These are phyloP conservation scores for Chenopodium album DNA, from an alignment of 148 eudicot genomes.

Conservation along the genomic window DNA sequence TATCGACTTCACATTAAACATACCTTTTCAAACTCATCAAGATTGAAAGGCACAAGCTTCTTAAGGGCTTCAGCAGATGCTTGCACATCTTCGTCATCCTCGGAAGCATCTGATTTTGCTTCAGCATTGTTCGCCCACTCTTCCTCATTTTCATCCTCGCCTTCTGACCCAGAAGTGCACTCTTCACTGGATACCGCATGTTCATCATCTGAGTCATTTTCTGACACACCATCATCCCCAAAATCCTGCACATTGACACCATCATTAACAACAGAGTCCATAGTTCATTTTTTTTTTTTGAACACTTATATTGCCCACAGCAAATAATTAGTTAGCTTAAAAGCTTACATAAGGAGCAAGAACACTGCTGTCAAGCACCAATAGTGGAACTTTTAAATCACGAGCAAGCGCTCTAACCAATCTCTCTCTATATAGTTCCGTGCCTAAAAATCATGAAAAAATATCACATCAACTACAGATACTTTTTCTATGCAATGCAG, in stretches of 20 bases:
- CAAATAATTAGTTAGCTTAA: not conserved
- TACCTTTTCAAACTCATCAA: slow-evolving; percentile 92
- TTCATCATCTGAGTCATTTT: slow-evolving; percentile 81
- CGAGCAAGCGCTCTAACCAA: slow-evolving; percentile 87
- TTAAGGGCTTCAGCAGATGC: slow-evolving; percentile 80
- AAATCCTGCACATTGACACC: slow-evolving; percentile 52
- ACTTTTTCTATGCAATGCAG: not conserved
- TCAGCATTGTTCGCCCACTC: slow-evolving; percentile 75
- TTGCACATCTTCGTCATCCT: slow-evolving; percentile 62
- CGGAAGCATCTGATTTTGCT: slow-evolving; percentile 62
- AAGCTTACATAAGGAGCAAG: slow-evolving; percentile 88
- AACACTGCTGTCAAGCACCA: slow-evolving; percentile 89
- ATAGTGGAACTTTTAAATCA: slow-evolving; percentile 76
- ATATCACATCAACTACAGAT: not conserved
- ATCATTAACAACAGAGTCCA: not conserved
- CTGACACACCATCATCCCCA: slow-evolving; percentile 66
- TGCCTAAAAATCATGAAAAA: slow-evolving; percentile 45
- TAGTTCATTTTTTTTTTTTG: not conserved
- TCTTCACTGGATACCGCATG: slow-evolving; percentile 64
- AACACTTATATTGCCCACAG: not conserved
- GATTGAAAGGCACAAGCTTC: slow-evolving; percentile 69
- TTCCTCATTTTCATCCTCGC: slow-evolving; percentile 78
- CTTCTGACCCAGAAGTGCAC: slow-evolving; percentile 69
- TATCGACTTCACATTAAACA: not conserved
- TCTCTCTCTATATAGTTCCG: slow-evolving; percentile 96